These are phyloP conservation scores for Gyromitra esculenta DNA, from an alignment of 2,329 filamentous ascomycete genomes.

Conservation along the genomic window DNA sequence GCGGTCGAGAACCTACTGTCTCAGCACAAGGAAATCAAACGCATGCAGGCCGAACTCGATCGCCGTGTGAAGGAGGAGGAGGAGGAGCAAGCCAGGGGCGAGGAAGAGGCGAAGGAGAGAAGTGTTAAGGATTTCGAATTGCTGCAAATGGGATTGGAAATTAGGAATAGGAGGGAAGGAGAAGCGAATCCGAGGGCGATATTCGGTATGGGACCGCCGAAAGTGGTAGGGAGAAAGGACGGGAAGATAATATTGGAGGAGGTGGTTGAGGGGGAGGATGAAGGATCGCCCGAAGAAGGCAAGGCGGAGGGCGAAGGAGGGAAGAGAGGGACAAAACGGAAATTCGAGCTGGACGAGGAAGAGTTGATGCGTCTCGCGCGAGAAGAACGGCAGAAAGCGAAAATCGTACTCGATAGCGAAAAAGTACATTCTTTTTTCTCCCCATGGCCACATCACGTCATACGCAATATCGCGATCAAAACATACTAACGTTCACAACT, in stretches of 20 bases:
- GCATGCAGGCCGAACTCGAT: conserved; percentile 74
- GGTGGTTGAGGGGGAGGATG: conserved; percentile 54
- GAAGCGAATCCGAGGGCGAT: conserved; percentile 58
- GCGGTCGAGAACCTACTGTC: conserved; percentile 88
- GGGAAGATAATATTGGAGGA: conserved; percentile 63
- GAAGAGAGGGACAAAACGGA: conserved; percentile 70
- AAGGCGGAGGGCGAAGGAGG: conserved; percentile 54
- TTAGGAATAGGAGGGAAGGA: conserved; percentile 58
- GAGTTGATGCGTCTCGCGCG: conserved; percentile 76
- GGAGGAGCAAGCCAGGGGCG: conserved; percentile 69
- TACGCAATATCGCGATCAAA: not conserved
- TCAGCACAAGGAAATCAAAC: conserved; percentile 90
- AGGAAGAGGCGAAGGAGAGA: conserved; percentile 75
- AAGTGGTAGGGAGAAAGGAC: conserved; percentile 61
- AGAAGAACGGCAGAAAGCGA: conserved; percentile 75
- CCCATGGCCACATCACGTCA: conserved; percentile 40
- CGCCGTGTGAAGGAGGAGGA: conserved; percentile 70
- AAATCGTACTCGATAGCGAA: conserved; percentile 76
- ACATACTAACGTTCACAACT: conserved; percentile 51
- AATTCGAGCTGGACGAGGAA: conserved; percentile 81
- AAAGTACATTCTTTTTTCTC: conserved; percentile 64
- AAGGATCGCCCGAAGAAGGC: conserved; percentile 58
- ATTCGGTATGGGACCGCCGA: conserved; percentile 57
- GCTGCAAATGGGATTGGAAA: conserved; percentile 76
- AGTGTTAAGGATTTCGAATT: conserved; percentile 85